Conservation (phyloP, 1,139 yeast species). For the Magnusiomyces fungicola region DNA sequence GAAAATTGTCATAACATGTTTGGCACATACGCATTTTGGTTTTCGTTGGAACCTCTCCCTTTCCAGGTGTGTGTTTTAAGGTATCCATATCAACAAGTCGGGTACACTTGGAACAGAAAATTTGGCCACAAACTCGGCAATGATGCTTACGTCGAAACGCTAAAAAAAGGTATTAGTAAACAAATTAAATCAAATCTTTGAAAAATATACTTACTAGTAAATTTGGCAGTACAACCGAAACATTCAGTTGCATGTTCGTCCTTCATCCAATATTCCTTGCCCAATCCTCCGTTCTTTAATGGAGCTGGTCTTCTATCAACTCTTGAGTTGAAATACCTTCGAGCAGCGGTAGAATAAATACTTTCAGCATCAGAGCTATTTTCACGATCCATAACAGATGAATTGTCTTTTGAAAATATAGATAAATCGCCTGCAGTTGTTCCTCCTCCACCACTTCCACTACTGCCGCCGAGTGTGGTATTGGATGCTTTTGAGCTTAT, state of each 20-base stretch:
- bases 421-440: neutral
- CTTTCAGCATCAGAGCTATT: constrained; percentile 28
- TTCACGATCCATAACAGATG: constrained; percentile 19
- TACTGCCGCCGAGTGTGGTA: too few relatives aligned
- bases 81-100: constrained; percentile 66
- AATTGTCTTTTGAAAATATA: neutral
- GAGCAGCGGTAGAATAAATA: constrained; percentile 22
- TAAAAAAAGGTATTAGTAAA: constrained; percentile 2
- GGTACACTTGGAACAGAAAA: constrained; percentile 86
- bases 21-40: constrained; percentile 76
- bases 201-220: constrained; percentile 39
- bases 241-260: constrained; percentile 82
- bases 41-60: constrained; percentile 21
- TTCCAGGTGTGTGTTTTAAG: constrained; percentile 41
- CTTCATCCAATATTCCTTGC: constrained; percentile 81
- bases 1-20: constrained; percentile 60
- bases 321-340: constrained; percentile 18
- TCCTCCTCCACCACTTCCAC: too few relatives aligned
- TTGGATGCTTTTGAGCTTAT: too few relatives aligned
- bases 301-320: constrained; percentile 21
- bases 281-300: constrained; percentile 27
- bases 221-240: constrained; percentile 64
- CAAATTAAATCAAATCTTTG: neutral
- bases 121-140: constrained; percentile 93
- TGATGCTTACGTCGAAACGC: constrained; percentile 86